Base-by-base conservation (phyloP, 179 eudicot genomes). In the Heliamphora ciliata region DNA sequence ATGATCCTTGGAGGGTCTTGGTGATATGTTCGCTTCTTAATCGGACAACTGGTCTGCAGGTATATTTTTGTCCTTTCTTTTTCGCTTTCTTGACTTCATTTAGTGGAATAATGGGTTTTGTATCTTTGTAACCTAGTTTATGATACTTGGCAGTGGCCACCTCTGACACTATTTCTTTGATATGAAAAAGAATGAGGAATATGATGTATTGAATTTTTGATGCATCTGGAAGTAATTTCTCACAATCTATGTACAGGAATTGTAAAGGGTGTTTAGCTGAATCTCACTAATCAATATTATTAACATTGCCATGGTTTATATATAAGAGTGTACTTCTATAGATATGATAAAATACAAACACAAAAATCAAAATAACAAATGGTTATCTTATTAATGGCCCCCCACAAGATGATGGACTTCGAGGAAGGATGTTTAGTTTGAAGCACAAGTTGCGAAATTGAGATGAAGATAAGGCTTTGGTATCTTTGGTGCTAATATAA, bases 1-100 rank as follows among this genome's bases (percentile, higher is more conserved):
- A 91, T 88, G 96, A 95, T 85, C 98, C 98, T 58, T 95, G 98
- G 98, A 90, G 93, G 86, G 91, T 95, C 56, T 84, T 95, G 86
- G 93, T 92, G 66, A 95, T 92, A 68, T 95, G 98, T 80, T 91
- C 92, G 86, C 97, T 95, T 85, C 86, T 94, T 66, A 95, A 95
- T 85, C 67, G 68, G 11, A 95, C 98, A 56, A 87, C 90, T 71
- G 97, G 98, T 75, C 24, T 65, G 47, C 98, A 95, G 97, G 98
- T 93, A 83, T 80, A 80, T 83, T 50, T 77, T 9, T 48, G 11
- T 80, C 66, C 31, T 80, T 70, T 17, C 40, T 60, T 55, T 77
- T 61, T 77, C 7, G 55, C 69, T 59, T 80, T 70, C 59, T 76
- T 17, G 3, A 9, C 17, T 18, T 61, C 54, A 17, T 14, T 4